Evolutionary conservation across 1,284 basidiomycete species (phyloP).

Genomic region (Rhodotorula sp.): DNA sequence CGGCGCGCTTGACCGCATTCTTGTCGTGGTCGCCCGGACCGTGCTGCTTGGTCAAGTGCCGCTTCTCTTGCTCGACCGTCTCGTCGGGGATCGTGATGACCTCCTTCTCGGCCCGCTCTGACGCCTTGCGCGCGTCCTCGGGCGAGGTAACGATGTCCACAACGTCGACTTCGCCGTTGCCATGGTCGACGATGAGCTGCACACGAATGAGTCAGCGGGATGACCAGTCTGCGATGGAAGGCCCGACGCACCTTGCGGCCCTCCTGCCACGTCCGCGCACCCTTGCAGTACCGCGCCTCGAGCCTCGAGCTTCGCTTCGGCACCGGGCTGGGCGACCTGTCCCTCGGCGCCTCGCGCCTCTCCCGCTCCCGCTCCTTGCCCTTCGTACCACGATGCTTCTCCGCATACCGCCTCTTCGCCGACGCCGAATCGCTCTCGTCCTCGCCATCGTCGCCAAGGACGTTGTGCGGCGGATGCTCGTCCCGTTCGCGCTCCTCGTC

Average conservation of each 20-base stretch:
- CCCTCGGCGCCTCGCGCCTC: neutral
- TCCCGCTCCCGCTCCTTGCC: slow-evolving; percentile 7
- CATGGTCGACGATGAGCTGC: slow-evolving; percentile 41
- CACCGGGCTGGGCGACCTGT: slow-evolving; percentile 1
- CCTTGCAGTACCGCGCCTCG: slow-evolving; percentile 34
- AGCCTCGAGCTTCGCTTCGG: slow-evolving; percentile 13
- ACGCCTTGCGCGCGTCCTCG: slow-evolving; percentile 18
- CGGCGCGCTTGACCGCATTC: slow-evolving; percentile 26
- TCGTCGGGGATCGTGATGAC: slow-evolving; percentile 16
- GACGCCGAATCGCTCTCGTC: slow-evolving; percentile 25
- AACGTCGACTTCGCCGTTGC: slow-evolving; percentile 41
- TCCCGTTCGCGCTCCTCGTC: slow-evolving; percentile 24
- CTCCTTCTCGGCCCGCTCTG: neutral
- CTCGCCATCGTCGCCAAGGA: slow-evolving; percentile 23
- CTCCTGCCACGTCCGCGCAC: slow-evolving; percentile 32
- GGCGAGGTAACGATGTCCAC: slow-evolving; percentile 31
- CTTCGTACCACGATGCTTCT: neutral
- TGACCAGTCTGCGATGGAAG: no score
- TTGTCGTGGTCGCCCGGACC: slow-evolving; percentile 26
- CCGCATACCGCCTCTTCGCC: slow-evolving; percentile 6
- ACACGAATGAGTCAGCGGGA: no score
- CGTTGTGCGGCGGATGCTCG: slow-evolving; percentile 34
- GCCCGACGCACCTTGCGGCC: slow-evolving; percentile 40
- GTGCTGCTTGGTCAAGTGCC: slow-evolving; percentile 6
- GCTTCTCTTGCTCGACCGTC: slow-evolving; percentile 24